These are phyloP conservation scores for Sugiyamaella neomexicana DNA, from an alignment of 1,139 yeast genomes.

Conservation along the genomic window DNA sequence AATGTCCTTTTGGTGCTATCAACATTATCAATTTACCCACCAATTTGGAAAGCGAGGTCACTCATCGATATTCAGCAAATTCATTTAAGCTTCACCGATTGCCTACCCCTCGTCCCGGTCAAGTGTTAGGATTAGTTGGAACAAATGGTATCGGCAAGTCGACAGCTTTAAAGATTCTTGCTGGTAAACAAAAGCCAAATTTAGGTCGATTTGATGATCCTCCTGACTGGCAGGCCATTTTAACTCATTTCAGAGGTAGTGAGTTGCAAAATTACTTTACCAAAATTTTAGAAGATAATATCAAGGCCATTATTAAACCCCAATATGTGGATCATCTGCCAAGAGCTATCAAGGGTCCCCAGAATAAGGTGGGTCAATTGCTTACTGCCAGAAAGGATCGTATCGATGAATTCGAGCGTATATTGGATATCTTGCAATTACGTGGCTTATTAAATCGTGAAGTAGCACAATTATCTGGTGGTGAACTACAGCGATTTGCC, in stretches of 20 bases:
- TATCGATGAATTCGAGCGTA: conserved; percentile 58
- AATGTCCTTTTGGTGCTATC: conserved; percentile 97
- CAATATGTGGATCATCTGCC: conserved; percentile 98
- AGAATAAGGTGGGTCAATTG: conserved; percentile 82
- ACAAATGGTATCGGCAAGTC: conserved; percentile 99
- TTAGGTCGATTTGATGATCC: conserved; percentile 92
- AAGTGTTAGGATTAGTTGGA: conserved; percentile 95
- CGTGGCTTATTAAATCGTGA: conserved; percentile 77
- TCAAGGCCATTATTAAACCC: conserved; percentile 94
- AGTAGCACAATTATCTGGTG: conserved; percentile 88
- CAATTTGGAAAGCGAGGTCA: conserved; percentile 84
- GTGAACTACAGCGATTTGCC: conserved; percentile 97
- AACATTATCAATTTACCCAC: conserved; percentile 95
- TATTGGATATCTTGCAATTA: conserved; percentile 71
- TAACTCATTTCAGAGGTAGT: conserved; percentile 90
- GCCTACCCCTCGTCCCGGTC: conserved; percentile 99
- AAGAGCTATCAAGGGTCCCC: conserved; percentile 88
- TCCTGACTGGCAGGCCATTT: conserved; percentile 95
- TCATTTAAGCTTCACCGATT: conserved; percentile 94
- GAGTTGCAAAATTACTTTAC: conserved; percentile 96
- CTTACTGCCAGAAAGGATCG: conserved; percentile 74
- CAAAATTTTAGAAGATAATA: conserved; percentile 86
- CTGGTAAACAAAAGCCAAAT: conserved; percentile 98
- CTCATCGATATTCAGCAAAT: conserved; percentile 97
- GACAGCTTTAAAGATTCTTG: conserved; percentile 94